Conservation (phyloP, 1,284 basidiomycete species). For the Schizopora paradoxa region DNA sequence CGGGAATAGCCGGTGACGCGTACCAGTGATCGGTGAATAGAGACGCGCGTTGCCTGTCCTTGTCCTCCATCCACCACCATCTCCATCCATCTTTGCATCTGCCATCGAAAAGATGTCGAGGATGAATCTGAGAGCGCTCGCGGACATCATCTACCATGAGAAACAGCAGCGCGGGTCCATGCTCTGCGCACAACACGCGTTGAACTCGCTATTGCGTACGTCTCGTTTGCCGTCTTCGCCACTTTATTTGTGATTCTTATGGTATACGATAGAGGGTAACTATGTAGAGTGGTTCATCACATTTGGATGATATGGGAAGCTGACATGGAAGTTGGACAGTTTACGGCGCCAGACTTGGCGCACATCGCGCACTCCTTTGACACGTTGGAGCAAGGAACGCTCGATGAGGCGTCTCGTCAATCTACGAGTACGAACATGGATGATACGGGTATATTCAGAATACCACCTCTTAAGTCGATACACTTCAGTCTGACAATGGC, state of each 20-base stretch:
- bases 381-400: constrained; percentile 33
- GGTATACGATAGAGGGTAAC: constrained; percentile 48
- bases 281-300: constrained; percentile 41
- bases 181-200: constrained; percentile 82
- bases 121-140: too few relatives aligned
- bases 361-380: constrained; percentile 71
- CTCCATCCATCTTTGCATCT: too few relatives aligned
- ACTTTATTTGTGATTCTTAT: constrained; percentile 11
- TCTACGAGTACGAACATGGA: constrained; percentile 76
- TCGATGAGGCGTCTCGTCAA: constrained; percentile 36
- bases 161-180: constrained; percentile 70
- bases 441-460: constrained; percentile 59
- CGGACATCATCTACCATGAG: constrained; percentile 68
- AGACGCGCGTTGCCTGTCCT: too few relatives aligned
- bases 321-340: constrained; percentile 38
- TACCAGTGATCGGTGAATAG: too few relatives aligned
- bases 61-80: too few relatives aligned
- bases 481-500: constrained; percentile 14
- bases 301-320: background rate
- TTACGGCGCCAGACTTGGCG: constrained; percentile 82
- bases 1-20: too few relatives aligned
- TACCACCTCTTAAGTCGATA: constrained; percentile 14
- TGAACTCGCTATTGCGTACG: constrained; percentile 76
- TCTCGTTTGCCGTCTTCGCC: constrained; percentile 20
- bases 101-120: too few relatives aligned